Conservation (phyloP, 2,329 filamentous ascomycete genomes). For the Exophiala bonariae region DNA sequence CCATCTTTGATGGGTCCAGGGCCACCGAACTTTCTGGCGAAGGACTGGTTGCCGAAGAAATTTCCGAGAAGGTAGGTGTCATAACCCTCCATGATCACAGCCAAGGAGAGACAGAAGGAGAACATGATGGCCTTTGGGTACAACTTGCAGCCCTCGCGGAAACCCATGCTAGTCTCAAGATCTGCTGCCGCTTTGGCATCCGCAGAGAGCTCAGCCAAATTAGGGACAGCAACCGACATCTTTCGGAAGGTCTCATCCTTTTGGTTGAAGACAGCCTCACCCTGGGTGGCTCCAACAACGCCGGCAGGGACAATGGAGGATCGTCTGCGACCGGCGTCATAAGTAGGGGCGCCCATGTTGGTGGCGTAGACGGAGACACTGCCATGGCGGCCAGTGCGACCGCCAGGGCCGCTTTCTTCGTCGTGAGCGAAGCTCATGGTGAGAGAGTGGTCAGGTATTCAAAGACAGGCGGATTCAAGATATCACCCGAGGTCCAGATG, state of each 20-base stretch:
- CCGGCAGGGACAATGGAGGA: constrained; percentile 28
- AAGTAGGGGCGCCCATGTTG: constrained; percentile 21
- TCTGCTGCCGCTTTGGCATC: constrained; percentile 27
- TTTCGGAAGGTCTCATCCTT: constrained; percentile 29
- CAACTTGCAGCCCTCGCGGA: constrained; percentile 71
- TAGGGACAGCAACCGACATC: constrained; percentile 29
- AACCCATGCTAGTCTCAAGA: constrained; percentile 26
- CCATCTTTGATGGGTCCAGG: constrained; percentile 20
- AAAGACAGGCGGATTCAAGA: too few relatives aligned
- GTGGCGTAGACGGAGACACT: constrained; percentile 27
- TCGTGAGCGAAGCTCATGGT: constrained; percentile 24
- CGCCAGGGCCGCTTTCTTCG: constrained; percentile 22
- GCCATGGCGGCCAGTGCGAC: constrained; percentile 22
- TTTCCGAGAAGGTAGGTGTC: constrained; percentile 30
- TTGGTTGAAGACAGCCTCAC: constrained; percentile 26
- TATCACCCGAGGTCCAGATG: too few relatives aligned
- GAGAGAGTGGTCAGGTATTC: not conserved
- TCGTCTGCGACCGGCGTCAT: constrained; percentile 23
- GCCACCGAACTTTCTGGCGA: constrained; percentile 23
- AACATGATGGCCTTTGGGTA: constrained; percentile 66
- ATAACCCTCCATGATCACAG: constrained; percentile 31
- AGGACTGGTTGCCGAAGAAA: constrained; percentile 27
- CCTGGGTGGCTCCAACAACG: constrained; percentile 16
- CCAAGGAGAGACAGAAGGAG: constrained; percentile 25
- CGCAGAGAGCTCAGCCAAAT: constrained; percentile 26